Percentiles rank a stretch among this genome's conserved stretches.
Conservation (phyloP, 805 yeast species). For the Candida loeiensis region DNA sequence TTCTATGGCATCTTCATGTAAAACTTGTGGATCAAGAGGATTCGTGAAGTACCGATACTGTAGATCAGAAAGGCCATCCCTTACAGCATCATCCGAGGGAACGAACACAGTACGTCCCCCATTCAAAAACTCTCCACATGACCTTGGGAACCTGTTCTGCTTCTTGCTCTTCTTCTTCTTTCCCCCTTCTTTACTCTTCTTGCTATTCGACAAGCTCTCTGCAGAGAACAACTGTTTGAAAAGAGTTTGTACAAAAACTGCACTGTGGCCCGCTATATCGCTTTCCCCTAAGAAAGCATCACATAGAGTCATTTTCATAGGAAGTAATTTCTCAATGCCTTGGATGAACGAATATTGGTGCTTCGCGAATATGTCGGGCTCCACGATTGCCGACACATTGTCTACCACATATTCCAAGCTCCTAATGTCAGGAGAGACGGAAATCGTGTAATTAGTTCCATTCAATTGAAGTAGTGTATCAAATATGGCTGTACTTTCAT, state of each 20-base stretch:
- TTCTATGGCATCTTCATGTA: conserved; percentile 29
- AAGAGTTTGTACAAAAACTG: conserved; percentile 25
- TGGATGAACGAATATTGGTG: conserved; percentile 66
- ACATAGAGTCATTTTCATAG: conserved; percentile 31
- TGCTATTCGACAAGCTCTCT: background rate
- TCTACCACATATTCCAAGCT: conserved; percentile 35
- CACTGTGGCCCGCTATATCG: conserved; percentile 17
- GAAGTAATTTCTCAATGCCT: conserved; percentile 50
- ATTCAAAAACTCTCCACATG: conserved; percentile 28
- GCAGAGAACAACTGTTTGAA: conserved; percentile 26
- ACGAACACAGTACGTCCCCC: conserved; percentile 28
- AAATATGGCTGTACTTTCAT: conserved; percentile 21
- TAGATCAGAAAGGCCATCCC: conserved; percentile 24
- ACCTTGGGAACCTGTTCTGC: conserved; percentile 7
- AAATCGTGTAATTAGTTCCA: conserved; percentile 17
- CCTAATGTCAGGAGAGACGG: conserved; percentile 25
- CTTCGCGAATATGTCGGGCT: conserved; percentile 54
- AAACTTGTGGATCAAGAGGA: conserved; percentile 14
- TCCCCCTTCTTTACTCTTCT: conserved; percentile 1
- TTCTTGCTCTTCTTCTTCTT: conserved; percentile 6
- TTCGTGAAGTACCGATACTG: conserved; percentile 25
- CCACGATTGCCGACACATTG: conserved; percentile 49
- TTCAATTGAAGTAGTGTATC: conserved; percentile 26
- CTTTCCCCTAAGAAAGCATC: conserved; percentile 31
- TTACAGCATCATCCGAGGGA: conserved; percentile 31